Evolutionary conservation across 805 yeast species (phyloP).

Genomic region (Saccharomycopsis lassenensis): DNA sequence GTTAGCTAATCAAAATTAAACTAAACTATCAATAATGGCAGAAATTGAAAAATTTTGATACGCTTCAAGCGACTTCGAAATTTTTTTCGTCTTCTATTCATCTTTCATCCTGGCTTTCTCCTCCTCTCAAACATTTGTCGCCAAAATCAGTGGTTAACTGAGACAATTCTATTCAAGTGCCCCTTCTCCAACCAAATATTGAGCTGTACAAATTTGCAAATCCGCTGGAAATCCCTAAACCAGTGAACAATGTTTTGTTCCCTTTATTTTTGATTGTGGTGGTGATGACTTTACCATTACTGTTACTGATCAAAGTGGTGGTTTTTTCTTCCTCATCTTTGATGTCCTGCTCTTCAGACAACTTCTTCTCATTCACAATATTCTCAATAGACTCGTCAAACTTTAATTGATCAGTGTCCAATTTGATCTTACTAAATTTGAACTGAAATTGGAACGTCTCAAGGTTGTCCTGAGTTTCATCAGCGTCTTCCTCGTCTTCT

Average conservation of each 20-base stretch:
- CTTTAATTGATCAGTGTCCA: conserved; percentile 13
- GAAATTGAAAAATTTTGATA: no score
- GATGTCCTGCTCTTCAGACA: conserved; percentile 5
- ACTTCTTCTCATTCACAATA: not conserved
- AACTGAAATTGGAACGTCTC: conserved; percentile 16
- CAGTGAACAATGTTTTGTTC: conserved; percentile 4
- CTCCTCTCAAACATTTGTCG: no score
- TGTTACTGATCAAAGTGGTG: conserved; percentile 15
- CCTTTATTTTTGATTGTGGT: conserved; percentile 12
- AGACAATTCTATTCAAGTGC: no score
- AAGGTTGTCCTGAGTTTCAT: conserved; percentile 10
- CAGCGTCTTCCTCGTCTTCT: not conserved
- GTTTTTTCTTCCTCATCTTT: conserved; percentile 7
- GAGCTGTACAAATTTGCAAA: conserved; percentile 8
- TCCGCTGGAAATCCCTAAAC: conserved; percentile 8
- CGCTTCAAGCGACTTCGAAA: no score
- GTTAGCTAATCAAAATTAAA: no score
- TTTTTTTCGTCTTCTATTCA: no score
- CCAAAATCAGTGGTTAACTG: no score
- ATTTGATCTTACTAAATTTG: conserved; percentile 15
- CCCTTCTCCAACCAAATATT: conserved; percentile 9
- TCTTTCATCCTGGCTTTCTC: no score
- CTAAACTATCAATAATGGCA: no score
- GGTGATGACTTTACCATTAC: conserved; percentile 13
- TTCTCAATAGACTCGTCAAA: conserved; percentile 13